Conservation (phyloP, 148 eudicot species). For the Drosera capensis region DNA sequence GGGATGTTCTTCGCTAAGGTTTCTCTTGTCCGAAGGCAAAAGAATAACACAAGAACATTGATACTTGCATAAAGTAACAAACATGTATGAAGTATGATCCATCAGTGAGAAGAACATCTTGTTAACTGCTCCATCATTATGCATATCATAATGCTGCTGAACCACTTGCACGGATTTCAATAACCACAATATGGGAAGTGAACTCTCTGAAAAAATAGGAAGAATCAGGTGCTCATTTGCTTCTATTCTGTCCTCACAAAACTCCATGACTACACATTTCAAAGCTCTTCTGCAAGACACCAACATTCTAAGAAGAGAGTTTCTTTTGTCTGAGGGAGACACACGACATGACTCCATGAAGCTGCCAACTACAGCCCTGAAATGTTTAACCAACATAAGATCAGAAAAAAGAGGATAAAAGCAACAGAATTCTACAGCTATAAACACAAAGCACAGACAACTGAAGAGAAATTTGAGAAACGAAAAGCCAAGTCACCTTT, state of each 20-base stretch:
- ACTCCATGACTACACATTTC: slow-evolving; percentile 30
- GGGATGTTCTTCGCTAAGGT: slow-evolving; percentile 6
- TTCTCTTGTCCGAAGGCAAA: slow-evolving; percentile 10
- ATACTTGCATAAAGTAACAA: slow-evolving; percentile 40
- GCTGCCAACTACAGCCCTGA: slow-evolving; percentile 57
- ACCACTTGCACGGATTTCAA: slow-evolving; percentile 37
- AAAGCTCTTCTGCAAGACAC: slow-evolving; percentile 60
- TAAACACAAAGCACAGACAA: neutral
- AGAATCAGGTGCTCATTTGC: slow-evolving; percentile 17
- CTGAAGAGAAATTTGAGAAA: neutral
- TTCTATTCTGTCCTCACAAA: slow-evolving; percentile 29
- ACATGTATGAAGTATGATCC: slow-evolving; percentile 66
- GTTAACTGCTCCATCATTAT: slow-evolving; percentile 21
- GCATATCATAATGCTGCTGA: slow-evolving; percentile 17
- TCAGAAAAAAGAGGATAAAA: neutral
- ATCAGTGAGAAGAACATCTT: slow-evolving; percentile 40
- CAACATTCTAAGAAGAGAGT: slow-evolving; percentile 41
- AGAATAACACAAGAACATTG: slow-evolving; percentile 23
- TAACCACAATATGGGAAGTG: slow-evolving; percentile 46
- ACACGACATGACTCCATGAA: slow-evolving; percentile 24
- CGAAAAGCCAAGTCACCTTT: slow-evolving; percentile 35
- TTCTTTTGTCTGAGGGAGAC: slow-evolving; percentile 12
- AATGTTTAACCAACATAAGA: slow-evolving; percentile 13
- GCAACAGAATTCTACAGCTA: slow-evolving; percentile 1
- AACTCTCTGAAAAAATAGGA: slow-evolving; percentile 21